Evolutionary conservation across 768 basidiomycete species (phyloP).

Genomic region (Amanita polypyramis): DNA sequence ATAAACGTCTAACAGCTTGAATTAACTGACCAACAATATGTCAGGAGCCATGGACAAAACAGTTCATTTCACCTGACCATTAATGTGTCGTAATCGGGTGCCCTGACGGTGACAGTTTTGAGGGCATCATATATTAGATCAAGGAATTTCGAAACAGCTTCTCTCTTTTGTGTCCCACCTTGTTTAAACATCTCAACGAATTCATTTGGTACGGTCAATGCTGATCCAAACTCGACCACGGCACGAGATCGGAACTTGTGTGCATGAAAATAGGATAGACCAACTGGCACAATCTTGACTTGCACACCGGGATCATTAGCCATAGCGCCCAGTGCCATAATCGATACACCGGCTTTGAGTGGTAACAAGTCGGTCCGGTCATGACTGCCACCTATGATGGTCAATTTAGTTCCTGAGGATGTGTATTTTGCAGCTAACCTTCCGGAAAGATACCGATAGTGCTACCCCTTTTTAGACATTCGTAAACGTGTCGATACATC

Average conservation of each 20-base stretch:
- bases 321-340: conserved; percentile 99
- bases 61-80: conserved; percentile 51
- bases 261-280: conserved; percentile 65
- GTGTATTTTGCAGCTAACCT: conserved; percentile 36
- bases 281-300: conserved; percentile 88
- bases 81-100: conserved; percentile 95
- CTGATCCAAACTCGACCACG: conserved; percentile 92
- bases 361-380: conserved; percentile 95
- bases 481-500: conserved; percentile 92
- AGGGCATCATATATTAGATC: conserved; percentile 88
- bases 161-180: conserved; percentile 80
- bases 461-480: conserved; percentile 74
- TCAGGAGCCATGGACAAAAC: not conserved
- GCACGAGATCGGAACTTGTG: conserved; percentile 92
- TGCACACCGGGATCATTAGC: conserved; percentile 75
- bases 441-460: conserved; percentile 98
- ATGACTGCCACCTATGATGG: conserved; percentile 82
- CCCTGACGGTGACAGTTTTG: conserved; percentile 92
- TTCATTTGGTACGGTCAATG: conserved; percentile 85
- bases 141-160: conserved; percentile 82
- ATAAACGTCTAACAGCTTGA: conserved; percentile 88
- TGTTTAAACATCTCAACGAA: conserved; percentile 84
- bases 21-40: conserved; percentile 52
- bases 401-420: conserved; percentile 1
- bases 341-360: conserved; percentile 92